A percentile compares a stretch with the other conserved stretches of the same genome.
Evolutionary conservation across 495 filamentous ascomycete species (phyloP).

Genomic region (Polyplosphaeria fusca): DNA sequence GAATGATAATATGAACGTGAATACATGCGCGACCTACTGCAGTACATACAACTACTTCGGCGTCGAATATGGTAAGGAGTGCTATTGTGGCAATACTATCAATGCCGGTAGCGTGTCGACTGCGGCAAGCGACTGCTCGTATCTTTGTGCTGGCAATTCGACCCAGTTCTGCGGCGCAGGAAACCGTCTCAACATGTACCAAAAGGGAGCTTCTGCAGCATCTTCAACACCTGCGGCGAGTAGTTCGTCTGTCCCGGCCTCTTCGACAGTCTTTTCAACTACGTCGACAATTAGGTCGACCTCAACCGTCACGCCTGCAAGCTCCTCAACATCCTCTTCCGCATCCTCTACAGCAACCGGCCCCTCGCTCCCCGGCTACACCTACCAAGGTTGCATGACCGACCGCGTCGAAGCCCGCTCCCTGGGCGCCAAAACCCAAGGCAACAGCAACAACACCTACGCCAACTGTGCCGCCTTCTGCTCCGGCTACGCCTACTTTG

Average conservation of each 20-base stretch:
- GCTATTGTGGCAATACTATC: constrained; percentile 42
- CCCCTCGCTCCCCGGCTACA: constrained; percentile 28
- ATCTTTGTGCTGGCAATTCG: constrained; percentile 30
- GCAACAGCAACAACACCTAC: constrained; percentile 16
- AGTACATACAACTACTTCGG: constrained; percentile 40
- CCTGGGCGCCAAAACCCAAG: constrained; percentile 11
- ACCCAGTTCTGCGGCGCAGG: constrained; percentile 35
- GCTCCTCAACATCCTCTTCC: constrained; percentile 1
- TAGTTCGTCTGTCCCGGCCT: neutral
- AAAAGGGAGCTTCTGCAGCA: neutral
- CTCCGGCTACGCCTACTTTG: constrained; percentile 31
- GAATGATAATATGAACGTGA: constrained; percentile 28
- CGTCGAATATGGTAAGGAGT: constrained; percentile 42
- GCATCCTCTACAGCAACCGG: neutral
- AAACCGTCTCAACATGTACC: constrained; percentile 30
- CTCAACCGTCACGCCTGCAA: neutral
- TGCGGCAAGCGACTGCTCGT: constrained; percentile 25
- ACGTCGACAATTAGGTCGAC: neutral
- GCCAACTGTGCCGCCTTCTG: constrained; percentile 31
- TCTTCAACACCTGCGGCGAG: neutral
- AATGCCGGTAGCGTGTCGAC: constrained; percentile 12
- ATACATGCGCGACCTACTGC: constrained; percentile 39
- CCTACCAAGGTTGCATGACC: constrained; percentile 39
- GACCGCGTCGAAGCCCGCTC: constrained; percentile 29
- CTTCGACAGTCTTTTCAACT: constrained; percentile 2